Conservation (phyloP, 139 green algal species). For the Chlorokybus atmophyticus region DNA sequence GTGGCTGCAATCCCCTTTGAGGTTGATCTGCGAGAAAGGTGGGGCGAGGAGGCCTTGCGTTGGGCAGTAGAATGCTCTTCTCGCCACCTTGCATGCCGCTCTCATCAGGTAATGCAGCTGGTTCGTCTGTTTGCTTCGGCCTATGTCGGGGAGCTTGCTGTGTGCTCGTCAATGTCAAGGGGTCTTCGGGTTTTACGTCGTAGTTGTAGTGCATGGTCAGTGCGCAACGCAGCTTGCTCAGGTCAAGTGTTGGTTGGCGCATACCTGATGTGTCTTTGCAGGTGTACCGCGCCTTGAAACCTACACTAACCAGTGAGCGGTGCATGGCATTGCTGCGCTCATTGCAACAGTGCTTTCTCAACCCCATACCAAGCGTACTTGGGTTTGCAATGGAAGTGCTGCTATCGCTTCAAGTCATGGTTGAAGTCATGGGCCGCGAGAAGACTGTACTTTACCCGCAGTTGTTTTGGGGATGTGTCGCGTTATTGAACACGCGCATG, state of each 20-base stretch:
- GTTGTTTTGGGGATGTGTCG: constrained; percentile 48
- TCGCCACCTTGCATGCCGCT: constrained; percentile 49
- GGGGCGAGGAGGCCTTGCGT: constrained; percentile 58
- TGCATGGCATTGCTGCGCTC: constrained; percentile 52
- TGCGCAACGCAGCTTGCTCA: too few species aligned
- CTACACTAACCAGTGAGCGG: constrained; percentile 42
- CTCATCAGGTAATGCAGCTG: constrained; percentile 62
- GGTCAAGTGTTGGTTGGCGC: constrained; percentile 40
- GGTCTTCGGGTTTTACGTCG: too few species aligned
- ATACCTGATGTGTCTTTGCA: neutral
- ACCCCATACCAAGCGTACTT: constrained; percentile 17
- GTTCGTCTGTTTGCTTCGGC: constrained; percentile 39
- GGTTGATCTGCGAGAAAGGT: constrained; percentile 42
- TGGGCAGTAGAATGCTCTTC: constrained; percentile 55
- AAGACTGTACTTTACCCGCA: neutral
- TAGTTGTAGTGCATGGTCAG: too few species aligned
- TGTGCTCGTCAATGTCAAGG: too few species aligned
- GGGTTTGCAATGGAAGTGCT: constrained; percentile 31
- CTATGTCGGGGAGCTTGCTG: too few species aligned
- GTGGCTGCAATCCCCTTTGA: neutral
- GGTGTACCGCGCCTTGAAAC: constrained; percentile 59
- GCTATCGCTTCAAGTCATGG: constrained; percentile 34
- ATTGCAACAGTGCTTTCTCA: constrained; percentile 57
- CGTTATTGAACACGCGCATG: constrained; percentile 51
- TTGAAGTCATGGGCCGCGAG: neutral